A percentile compares a stretch with the other conserved stretches of the same genome.
phyloP scores from a whole-genome alignment of 345 rosid genomes.

The Melaleuca alternifolia region DNA sequence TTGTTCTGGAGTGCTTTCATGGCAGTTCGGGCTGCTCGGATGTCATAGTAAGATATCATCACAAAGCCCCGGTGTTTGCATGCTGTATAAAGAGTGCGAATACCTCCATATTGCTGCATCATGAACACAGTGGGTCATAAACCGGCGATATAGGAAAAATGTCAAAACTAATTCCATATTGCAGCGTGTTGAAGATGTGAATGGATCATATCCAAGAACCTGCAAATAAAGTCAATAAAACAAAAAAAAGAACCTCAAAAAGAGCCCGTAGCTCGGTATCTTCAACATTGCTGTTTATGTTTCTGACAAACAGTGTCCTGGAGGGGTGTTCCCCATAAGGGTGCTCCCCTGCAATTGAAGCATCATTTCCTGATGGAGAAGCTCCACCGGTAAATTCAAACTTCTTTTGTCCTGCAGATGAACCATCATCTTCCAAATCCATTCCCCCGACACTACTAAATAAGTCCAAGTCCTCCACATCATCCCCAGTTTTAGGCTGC shows the following conservation, averaged over 20 bases:
- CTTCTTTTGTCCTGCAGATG: slow-evolving; percentile 8
- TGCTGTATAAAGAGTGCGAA: slow-evolving; percentile 31
- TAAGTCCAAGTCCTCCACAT: slow-evolving; percentile 52
- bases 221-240: neutral
- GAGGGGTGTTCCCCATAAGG: slow-evolving; percentile 36
- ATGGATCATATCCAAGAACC: neutral
- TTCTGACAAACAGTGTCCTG: slow-evolving; percentile 48
- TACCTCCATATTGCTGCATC: slow-evolving; percentile 41
- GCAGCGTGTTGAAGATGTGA: neutral
- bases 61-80: slow-evolving; percentile 50
- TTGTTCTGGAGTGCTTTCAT: slow-evolving; percentile 39
- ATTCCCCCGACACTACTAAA: slow-evolving; percentile 63
- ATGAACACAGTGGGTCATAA: neutral
- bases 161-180: neutral
- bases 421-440: slow-evolving; percentile 48
- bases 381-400: slow-evolving; percentile 17
- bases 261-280: slow-evolving; percentile 45
- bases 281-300: slow-evolving; percentile 40
- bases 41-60: slow-evolving; percentile 47
- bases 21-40: slow-evolving; percentile 44
- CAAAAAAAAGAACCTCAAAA: slow-evolving; percentile 30
- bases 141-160: neutral
- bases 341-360: slow-evolving; percentile 24
- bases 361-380: slow-evolving; percentile 8
- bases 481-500: slow-evolving; percentile 21